phyloP scores from a whole-genome alignment of 2,329 filamentous ascomycete genomes.

The Lanzia echinophila region DNA sequence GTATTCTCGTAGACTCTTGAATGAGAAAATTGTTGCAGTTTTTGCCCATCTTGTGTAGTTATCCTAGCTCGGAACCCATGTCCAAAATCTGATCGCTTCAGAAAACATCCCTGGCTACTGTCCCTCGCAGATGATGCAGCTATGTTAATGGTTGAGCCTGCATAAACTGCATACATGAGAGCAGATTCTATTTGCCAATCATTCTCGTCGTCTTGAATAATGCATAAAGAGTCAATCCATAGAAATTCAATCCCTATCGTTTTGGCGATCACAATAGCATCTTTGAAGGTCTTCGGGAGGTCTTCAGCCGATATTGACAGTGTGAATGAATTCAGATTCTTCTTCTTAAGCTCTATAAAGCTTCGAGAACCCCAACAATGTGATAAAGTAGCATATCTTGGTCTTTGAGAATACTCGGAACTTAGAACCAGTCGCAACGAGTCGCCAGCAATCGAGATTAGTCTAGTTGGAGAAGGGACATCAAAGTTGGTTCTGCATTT shows the following conservation, averaged over 20 bases:
- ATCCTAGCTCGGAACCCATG: background rate
- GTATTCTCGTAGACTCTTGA: rapidly evolving
- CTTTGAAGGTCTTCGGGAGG: slow-evolving; percentile 14
- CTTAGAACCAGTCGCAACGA: slow-evolving; percentile 8
- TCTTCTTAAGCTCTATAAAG: background rate
- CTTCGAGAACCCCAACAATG: slow-evolving; percentile 8
- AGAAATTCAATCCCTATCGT: slow-evolving; percentile 9
- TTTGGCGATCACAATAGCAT: slow-evolving; percentile 13
- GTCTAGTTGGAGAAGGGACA: slow-evolving; percentile 8
- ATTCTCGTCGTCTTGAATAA: slow-evolving; percentile 4
- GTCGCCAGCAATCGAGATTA: slow-evolving; percentile 9
- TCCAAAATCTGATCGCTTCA: background rate
- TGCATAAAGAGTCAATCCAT: background rate
- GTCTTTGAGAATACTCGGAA: slow-evolving; percentile 1
- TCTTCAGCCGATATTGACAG: background rate
- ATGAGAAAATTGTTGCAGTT: background rate
- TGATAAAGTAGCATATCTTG: slow-evolving; percentile 9
- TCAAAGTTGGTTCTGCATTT: slow-evolving; percentile 3
- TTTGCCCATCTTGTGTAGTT: background rate
- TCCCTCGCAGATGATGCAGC: slow-evolving; percentile 13
- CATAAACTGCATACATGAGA: slow-evolving; percentile 15
- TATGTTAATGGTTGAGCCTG: slow-evolving; percentile 14
- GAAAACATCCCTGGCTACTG: background rate
- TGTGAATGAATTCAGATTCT: background rate
- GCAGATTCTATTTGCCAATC: slow-evolving; percentile 19